Evolutionary conservation across 1,139 yeast species (phyloP).

Genomic region (Scheffersomyces insectosa): DNA sequence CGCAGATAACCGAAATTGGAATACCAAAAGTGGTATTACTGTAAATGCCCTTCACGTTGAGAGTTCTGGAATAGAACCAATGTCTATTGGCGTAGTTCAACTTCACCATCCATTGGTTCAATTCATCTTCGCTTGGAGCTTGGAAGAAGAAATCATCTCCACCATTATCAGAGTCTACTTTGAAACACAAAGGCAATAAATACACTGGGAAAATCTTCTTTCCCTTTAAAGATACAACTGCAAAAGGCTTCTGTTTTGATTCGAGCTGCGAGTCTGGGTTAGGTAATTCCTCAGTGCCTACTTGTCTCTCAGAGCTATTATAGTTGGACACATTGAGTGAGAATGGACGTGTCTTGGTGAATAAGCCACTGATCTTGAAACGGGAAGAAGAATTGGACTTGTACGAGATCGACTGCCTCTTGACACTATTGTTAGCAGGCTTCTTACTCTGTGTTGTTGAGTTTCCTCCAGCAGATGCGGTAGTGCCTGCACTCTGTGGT

Average conservation of each 20-base stretch:
- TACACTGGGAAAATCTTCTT: slow-evolving; percentile 57
- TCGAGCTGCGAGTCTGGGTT: slow-evolving; percentile 43
- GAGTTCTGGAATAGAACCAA: slow-evolving; percentile 52
- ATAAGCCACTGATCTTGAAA: slow-evolving; percentile 46
- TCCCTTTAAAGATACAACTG: slow-evolving; percentile 55
- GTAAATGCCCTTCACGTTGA: slow-evolving; percentile 32
- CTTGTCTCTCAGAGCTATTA: slow-evolving; percentile 43
- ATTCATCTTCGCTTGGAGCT: slow-evolving; percentile 61
- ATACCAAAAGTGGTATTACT: slow-evolving; percentile 76
- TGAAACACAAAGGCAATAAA: slow-evolving; percentile 56
- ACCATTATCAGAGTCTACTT: slow-evolving; percentile 54
- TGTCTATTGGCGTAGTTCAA: slow-evolving; percentile 52
- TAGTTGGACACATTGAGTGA: slow-evolving; percentile 27
- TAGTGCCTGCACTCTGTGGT: slow-evolving; percentile 5
- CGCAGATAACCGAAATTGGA: slow-evolving; percentile 75
- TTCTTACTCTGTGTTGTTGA: slow-evolving; percentile 25
- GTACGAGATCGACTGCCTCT: slow-evolving; percentile 45
- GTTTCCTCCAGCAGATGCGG: slow-evolving; percentile 1
- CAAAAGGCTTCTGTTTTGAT: slow-evolving; percentile 54
- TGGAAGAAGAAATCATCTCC: slow-evolving; percentile 68
- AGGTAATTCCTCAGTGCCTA: slow-evolving; percentile 62
- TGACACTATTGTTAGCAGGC: slow-evolving; percentile 32
- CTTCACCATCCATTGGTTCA: slow-evolving; percentile 72
- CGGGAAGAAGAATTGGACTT: slow-evolving; percentile 38
- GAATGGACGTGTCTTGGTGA: slow-evolving; percentile 41